These are phyloP conservation scores for Plasmodium vivax DNA, from an alignment of 169 alveolate species.

Conservation along the genomic window DNA sequence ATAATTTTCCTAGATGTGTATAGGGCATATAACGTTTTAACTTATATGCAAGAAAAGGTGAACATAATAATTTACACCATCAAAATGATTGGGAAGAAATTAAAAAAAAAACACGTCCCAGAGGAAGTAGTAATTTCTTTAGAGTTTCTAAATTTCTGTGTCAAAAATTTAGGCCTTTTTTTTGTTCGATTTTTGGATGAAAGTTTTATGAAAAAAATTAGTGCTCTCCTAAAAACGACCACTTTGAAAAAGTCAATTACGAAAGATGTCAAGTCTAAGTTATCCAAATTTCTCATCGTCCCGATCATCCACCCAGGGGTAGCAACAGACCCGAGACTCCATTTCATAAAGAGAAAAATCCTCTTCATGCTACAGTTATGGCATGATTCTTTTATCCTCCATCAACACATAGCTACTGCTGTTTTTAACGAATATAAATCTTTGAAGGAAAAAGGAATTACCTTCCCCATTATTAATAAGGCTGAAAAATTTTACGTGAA, in stretches of 20 bases:
- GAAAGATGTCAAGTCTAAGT: conserved; percentile 80
- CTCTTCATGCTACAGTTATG: conserved; percentile 81
- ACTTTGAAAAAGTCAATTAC: conserved; percentile 80
- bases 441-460: conserved; percentile 81
- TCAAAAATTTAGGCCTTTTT: conserved; percentile 79
- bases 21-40: conserved; percentile 74
- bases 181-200: conserved; percentile 79
- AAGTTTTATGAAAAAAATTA: conserved; percentile 80
- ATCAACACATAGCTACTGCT: conserved; percentile 77
- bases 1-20: conserved; percentile 73
- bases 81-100: conserved; percentile 79
- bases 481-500: conserved; percentile 72
- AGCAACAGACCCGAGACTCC: conserved; percentile 85
- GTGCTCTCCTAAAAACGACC: conserved; percentile 76
- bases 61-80: conserved; percentile 67
- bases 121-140: conserved; percentile 84
- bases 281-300: conserved; percentile 81
- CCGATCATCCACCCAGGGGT: conserved; percentile 86
- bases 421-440: conserved; percentile 81
- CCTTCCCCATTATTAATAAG: conserved; percentile 68
- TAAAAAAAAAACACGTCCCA: conserved; percentile 80
- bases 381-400: conserved; percentile 82
- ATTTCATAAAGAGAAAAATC: conserved; percentile 82
- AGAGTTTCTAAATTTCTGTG: conserved; percentile 80
- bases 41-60: conserved; percentile 73